Percentiles rank a stretch among this genome's conserved stretches.
phyloP scores from a whole-genome alignment of 73 alveolate genomes.

The Vitrella brassicaformis region DNA sequence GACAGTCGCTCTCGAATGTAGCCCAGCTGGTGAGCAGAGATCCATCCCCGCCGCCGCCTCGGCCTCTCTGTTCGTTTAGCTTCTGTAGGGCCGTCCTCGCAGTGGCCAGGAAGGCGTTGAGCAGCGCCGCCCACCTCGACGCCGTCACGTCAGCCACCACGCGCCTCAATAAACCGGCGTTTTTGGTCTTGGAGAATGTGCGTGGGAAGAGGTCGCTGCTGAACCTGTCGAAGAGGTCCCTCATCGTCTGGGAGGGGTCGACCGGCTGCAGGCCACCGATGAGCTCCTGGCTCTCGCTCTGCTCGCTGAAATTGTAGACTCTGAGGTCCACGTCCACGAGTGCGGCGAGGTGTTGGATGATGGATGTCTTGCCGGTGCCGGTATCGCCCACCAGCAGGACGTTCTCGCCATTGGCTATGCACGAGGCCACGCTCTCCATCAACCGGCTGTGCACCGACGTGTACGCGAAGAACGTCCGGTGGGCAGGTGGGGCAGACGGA shows the following conservation, averaged over 20 bases:
- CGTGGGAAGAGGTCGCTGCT: not conserved
- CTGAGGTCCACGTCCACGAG: slow-evolving; percentile 46
- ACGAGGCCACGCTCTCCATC: slow-evolving; percentile 24
- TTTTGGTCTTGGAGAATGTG: not conserved
- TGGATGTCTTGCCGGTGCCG: slow-evolving; percentile 62
- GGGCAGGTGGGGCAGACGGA: not conserved
- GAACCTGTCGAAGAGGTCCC: not conserved
- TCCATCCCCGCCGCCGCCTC: not conserved
- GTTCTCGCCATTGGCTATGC: slow-evolving; percentile 46
- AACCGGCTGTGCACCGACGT: slow-evolving; percentile 33
- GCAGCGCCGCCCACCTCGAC: too few species aligned
- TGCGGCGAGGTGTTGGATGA: slow-evolving; percentile 54
- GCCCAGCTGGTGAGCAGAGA: not conserved
- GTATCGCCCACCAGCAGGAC: slow-evolving; percentile 62
- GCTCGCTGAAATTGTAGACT: slow-evolving; percentile 61
- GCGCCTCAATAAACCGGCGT: not conserved
- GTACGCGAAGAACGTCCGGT: slow-evolving; percentile 7
- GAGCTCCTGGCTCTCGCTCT: slow-evolving; percentile 56
- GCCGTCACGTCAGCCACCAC: too few species aligned
- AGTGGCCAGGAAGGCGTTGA: not conserved
- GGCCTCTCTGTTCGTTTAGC: not conserved
- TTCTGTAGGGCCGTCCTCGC: slow-evolving; percentile 3
- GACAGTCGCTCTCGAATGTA: too few species aligned
- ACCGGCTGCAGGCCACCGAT: slow-evolving; percentile 27
- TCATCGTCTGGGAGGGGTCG: too few species aligned